A percentile compares a stretch with the other conserved stretches of the same genome.
Evolutionary conservation across 371 early-diverging fungal species (phyloP).

Genomic region (Smittium mucronatum): DNA sequence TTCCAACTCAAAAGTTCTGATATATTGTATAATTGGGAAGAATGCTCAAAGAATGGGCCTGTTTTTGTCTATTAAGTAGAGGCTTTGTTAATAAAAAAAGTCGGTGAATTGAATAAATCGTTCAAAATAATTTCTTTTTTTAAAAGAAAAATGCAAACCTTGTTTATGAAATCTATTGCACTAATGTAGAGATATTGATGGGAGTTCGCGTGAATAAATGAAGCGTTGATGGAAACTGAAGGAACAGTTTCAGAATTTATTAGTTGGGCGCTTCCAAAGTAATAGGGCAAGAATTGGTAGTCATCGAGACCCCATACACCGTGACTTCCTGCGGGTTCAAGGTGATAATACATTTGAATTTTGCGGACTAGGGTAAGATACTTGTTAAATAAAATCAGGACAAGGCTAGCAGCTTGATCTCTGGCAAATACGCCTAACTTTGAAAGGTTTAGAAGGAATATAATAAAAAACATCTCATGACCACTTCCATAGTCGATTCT

Average conservation of each 20-base stretch:
- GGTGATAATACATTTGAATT: constrained; percentile 83
- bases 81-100: too few species aligned
- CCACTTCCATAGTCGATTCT: constrained; percentile 99
- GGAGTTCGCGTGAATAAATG: constrained; percentile 10
- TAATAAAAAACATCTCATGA: constrained; percentile 94
- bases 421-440: constrained; percentile 51
- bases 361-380: constrained; percentile 78
- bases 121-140: neutral
- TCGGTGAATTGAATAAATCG: neutral
- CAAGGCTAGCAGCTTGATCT: constrained; percentile 60
- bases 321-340: constrained; percentile 98
- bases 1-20: constrained; percentile 80
- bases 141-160: constrained; percentile 18
- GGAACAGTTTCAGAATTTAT: constrained; percentile 30
- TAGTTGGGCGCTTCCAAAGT: constrained; percentile 89
- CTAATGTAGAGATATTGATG: constrained; percentile 81
- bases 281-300: constrained; percentile 94
- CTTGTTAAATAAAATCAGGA: constrained; percentile 62
- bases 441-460: constrained; percentile 75
- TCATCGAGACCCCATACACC: constrained; percentile 99
- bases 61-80: constrained; percentile 18
- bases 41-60: constrained; percentile 53
- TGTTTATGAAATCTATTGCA: constrained; percentile 76
- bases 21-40: constrained; percentile 94
- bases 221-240: constrained; percentile 15